Evolutionary conservation across 371 early-diverging fungal species (phyloP), one percentile per base, ranked within the genome.

Genomic region (Basidiobolus heterosporus): DNA sequence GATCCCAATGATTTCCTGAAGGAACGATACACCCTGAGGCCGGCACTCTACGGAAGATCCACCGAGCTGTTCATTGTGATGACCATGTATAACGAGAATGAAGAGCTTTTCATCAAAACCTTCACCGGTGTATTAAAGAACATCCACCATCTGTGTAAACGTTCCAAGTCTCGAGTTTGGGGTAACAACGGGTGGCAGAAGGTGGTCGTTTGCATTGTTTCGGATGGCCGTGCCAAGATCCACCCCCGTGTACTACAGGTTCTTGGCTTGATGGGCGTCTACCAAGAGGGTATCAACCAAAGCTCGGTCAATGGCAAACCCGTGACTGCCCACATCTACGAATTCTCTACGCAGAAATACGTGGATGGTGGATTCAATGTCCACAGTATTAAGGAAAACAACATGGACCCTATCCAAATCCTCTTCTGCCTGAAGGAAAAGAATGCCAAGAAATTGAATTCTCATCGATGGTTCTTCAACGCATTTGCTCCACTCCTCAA

Each of bases 381-480:
- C 44, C 30, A 30, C 30, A 30, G 30, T 30, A 30, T 30, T 9
- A 30, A 30, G 30, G 30, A 30, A 30, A 45, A 22, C 11, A 20
- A 41, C 21, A 38, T 37, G 55, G 14, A 50, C 17, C 90, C 90
- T 0, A 70, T 80, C 41, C 90, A 89, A 62, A 74, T 85, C 22
- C 59, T 89, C 36, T 88, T 88, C 61, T 83, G 82, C 47, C 66
- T 89, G 41, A 89, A 89, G 69, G 84, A 85, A 51, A 77, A 79
- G 53, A 81, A 78, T 57, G 67, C 65, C 44, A 81, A 83, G 54
- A 77, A 84, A 68, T 74, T 89, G 62, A 89, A 89, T 66, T 85
- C 85, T 21, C 90, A 89, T 56, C 77, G 87, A 30, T 89, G 88
- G 90, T 87, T 88, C 70, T 88, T 89, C 61, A 85, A 85, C 53